These are phyloP conservation scores for Populus hybrid DNA, from an alignment of 441 rosid genomes.

Conservation along the genomic window DNA sequence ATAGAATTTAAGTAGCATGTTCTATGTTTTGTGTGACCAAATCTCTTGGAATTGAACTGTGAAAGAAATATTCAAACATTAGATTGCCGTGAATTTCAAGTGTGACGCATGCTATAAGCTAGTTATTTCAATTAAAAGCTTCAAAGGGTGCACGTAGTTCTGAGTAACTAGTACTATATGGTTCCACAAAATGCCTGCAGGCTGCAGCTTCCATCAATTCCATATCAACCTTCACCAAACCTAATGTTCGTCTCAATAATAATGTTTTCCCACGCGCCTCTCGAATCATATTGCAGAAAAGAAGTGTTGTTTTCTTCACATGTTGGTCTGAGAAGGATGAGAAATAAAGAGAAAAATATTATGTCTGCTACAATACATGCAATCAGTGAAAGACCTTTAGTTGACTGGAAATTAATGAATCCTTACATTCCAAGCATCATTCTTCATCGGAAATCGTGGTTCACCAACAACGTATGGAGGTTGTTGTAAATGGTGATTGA, in stretches of 20 bases:
- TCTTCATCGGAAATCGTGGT: slow-evolving; percentile 16
- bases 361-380: not conserved
- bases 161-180: too few species aligned
- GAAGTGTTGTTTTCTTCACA: slow-evolving; percentile 6
- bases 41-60: too few species aligned
- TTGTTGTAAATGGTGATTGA: slow-evolving; percentile 25
- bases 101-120: too few species aligned
- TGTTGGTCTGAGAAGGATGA: slow-evolving; percentile 23
- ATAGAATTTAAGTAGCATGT: too few species aligned
- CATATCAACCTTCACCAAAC: too few species aligned
- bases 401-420: not conserved
- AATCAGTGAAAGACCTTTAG: not conserved
- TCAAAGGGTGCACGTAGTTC: too few species aligned
- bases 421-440: slow-evolving; percentile 29
- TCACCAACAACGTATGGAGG: slow-evolving; percentile 21
- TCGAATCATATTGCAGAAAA: not conserved
- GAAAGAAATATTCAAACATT: too few species aligned
- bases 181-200: too few species aligned
- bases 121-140: too few species aligned
- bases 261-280: not conserved
- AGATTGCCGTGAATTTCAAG: too few species aligned
- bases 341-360: not conserved
- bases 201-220: too few species aligned
- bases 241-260: not conserved
- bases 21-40: too few species aligned